These are phyloP conservation scores for Backusella macrospora DNA, from an alignment of 192 early-diverging fungal species.

Conservation along the genomic window DNA sequence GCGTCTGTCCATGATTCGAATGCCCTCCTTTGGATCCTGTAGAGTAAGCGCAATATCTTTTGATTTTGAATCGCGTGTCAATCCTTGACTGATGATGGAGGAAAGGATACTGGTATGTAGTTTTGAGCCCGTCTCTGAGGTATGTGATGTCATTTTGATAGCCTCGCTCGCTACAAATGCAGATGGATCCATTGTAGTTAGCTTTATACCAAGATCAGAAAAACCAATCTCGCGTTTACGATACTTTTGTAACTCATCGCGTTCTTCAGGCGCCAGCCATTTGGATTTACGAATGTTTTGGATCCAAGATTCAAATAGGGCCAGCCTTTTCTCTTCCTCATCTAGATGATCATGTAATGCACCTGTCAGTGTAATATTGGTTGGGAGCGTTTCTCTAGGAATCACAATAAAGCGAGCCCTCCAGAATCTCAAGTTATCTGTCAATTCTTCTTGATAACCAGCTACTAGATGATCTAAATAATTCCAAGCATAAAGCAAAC, in stretches of 20 bases:
- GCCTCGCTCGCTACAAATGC: conserved; percentile 40
- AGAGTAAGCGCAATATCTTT: conserved; percentile 68
- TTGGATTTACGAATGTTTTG: conserved; percentile 74
- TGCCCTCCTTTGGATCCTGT: conserved; percentile 66
- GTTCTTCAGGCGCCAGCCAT: conserved; percentile 51
- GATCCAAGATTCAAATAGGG: conserved; percentile 84
- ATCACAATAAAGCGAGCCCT: conserved; percentile 89
- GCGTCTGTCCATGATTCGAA: conserved; percentile 72
- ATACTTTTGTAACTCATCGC: conserved; percentile 32
- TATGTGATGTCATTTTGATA: conserved; percentile 18
- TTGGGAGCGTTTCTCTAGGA: conserved; percentile 69
- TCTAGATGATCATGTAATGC: conserved; percentile 68
- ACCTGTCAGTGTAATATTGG: conserved; percentile 50
- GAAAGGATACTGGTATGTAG: conserved; percentile 18
- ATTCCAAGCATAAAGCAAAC: conserved; percentile 89
- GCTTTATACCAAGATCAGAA: conserved; percentile 34
- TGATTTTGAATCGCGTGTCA: conserved; percentile 43
- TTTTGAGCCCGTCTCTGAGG: not conserved
- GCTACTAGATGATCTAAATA: conserved; percentile 89
- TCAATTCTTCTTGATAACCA: conserved; percentile 82
- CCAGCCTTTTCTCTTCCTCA: conserved; percentile 87
- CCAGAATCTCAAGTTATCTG: conserved; percentile 82
- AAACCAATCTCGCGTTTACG: conserved; percentile 42
- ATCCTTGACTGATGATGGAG: conserved; percentile 24
- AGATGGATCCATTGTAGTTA: conserved; percentile 47